Evolutionary conservation across 78 protist species (phyloP).

Genomic region (Dictyostelium brefeldianum): DNA sequence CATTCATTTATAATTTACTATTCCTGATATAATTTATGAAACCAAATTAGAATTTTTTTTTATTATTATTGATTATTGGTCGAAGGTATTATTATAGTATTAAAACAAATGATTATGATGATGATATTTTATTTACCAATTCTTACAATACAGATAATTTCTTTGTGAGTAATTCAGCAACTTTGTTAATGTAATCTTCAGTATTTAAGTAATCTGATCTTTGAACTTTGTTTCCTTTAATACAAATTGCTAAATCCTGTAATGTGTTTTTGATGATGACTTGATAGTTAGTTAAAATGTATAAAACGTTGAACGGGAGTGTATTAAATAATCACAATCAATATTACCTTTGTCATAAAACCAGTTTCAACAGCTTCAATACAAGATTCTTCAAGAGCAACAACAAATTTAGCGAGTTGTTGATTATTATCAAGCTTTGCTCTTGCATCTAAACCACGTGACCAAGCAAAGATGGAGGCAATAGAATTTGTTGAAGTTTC

Average conservation of each 20-base stretch:
- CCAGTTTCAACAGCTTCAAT: slow-evolving; percentile 83
- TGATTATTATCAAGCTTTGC: slow-evolving; percentile 93
- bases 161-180: slow-evolving; percentile 66
- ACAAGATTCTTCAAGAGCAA: slow-evolving; percentile 80
- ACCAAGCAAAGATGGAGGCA: slow-evolving; percentile 97
- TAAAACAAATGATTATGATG: background rate
- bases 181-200: slow-evolving; percentile 75
- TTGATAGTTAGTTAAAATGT: no score
- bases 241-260: slow-evolving; percentile 89
- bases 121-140: background rate
- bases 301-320: no score
- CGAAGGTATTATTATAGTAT: no score
- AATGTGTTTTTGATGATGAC: no score
- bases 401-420: slow-evolving; percentile 61
- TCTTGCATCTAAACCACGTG: slow-evolving; percentile 94
- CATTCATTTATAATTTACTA: no score
- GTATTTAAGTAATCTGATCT: slow-evolving; percentile 80
- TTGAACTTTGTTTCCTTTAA: slow-evolving; percentile 71
- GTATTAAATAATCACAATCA: no score
- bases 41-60: no score
- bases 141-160: slow-evolving; percentile 27
- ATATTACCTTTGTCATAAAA: slow-evolving; percentile 86
- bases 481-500: slow-evolving; percentile 96
- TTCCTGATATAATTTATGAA: no score
- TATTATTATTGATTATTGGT: no score